These are phyloP conservation scores for Coemansia sp. DNA, from an alignment of 192 early-diverging fungal species.

Conservation along the genomic window DNA sequence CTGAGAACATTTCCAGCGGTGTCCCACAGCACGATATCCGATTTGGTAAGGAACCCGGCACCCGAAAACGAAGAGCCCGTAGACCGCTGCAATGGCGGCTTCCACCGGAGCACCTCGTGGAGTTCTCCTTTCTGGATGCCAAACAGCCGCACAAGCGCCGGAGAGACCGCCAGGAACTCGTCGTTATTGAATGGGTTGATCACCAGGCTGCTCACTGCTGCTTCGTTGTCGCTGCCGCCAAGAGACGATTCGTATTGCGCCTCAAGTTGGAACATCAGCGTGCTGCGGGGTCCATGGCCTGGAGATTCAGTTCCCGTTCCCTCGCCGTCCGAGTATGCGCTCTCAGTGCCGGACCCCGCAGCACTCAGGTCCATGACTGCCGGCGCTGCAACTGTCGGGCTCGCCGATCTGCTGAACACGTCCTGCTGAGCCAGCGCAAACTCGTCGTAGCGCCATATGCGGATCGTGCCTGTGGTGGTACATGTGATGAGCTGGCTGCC, in stretches of 20 bases:
- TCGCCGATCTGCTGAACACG: constrained; percentile 32
- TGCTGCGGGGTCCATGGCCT: not conserved
- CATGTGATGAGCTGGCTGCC: constrained; percentile 51
- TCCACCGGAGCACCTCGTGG: constrained; percentile 47
- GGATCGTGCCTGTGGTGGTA: constrained; percentile 35
- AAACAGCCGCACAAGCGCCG: constrained; percentile 40
- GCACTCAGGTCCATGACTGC: not conserved
- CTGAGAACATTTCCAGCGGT: constrained; percentile 40
- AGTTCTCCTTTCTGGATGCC: constrained; percentile 38
- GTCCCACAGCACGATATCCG: constrained; percentile 50
- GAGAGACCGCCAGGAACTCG: constrained; percentile 50
- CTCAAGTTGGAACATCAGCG: constrained; percentile 29
- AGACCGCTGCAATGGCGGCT: constrained; percentile 21
- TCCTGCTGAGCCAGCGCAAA: constrained; percentile 48
- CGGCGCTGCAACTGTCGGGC: constrained; percentile 7
- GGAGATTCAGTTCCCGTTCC: not conserved
- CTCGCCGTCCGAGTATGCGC: constrained; percentile 20
- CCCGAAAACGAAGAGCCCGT: constrained; percentile 31
- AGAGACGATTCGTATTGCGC: constrained; percentile 32
- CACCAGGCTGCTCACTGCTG: constrained; percentile 18
- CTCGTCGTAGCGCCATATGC: constrained; percentile 54
- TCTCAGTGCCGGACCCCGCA: constrained; percentile 18
- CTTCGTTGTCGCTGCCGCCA: constrained; percentile 14
- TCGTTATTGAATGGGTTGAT: constrained; percentile 48
- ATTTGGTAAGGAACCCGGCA: constrained; percentile 33